phyloP scores from a whole-genome alignment of 306 rosid genomes.

The Cicer arietinum region DNA sequence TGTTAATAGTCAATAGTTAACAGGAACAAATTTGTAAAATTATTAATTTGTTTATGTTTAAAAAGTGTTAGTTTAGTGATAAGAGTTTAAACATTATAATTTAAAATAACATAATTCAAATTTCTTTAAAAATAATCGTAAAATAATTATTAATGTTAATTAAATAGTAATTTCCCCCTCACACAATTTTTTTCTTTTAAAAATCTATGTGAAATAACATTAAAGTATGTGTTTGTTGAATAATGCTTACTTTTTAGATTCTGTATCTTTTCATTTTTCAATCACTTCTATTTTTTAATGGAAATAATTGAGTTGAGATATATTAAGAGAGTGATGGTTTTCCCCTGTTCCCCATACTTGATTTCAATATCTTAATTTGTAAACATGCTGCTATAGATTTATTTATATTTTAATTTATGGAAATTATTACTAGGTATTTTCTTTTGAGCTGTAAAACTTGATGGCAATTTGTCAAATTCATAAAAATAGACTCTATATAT shows the following conservation, averaged over 20 bases:
- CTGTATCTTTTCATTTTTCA: neutral
- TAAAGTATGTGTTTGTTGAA: neutral
- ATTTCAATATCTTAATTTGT: neutral
- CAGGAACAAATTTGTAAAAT: too few species aligned
- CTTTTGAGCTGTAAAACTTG: slow-evolving; percentile 3
- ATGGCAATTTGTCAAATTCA: slow-evolving; percentile 23
- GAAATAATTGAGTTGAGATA: slow-evolving; percentile 1
- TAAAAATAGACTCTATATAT: neutral
- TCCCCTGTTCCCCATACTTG: slow-evolving; percentile 16
- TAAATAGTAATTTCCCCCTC: too few species aligned
- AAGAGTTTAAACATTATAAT: too few species aligned
- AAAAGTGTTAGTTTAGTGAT: too few species aligned
- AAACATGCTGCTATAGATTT: neutral
- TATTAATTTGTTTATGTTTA: too few species aligned
- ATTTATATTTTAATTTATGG: neutral
- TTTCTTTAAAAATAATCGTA: too few species aligned
- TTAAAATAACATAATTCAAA: too few species aligned
- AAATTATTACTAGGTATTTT: neutral
- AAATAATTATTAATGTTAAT: too few species aligned
- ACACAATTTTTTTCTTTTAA: too few species aligned
- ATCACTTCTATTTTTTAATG: neutral
- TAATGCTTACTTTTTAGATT: neutral
- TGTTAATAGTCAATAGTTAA: too few species aligned
- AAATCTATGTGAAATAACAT: too few species aligned
- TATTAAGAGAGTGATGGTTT: neutral